Evolutionary conservation across 192 early-diverging fungal genomes (phyloP).

Genomic region (Neocallimastix lanati): DNA sequence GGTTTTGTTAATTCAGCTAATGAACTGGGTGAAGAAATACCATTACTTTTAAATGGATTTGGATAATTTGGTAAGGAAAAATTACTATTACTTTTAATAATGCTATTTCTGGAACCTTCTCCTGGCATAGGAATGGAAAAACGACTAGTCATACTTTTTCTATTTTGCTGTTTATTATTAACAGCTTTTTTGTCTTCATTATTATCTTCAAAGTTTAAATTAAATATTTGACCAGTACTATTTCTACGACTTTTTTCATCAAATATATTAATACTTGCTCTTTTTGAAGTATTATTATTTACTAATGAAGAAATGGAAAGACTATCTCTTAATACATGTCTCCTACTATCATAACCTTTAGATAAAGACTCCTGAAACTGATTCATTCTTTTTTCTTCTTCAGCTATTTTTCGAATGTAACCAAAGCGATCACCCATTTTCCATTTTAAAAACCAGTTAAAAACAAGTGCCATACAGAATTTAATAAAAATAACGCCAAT

Average conservation of each 20-base stretch:
- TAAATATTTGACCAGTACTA: neutral
- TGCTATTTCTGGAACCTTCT: neutral
- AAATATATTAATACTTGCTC: neutral
- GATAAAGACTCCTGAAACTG: neutral
- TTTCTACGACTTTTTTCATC: neutral
- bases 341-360: constrained; percentile 2
- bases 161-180: neutral
- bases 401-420: neutral
- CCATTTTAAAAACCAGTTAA: constrained; percentile 6
- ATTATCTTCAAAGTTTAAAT: neutral
- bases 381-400: neutral
- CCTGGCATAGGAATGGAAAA: neutral
- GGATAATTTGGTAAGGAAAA: neutral
- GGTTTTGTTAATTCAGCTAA: neutral
- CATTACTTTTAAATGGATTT: neutral
- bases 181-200: neutral
- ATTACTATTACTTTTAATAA: neutral
- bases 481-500: constrained; percentile 12
- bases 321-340: neutral
- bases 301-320: neutral
- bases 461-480: constrained; percentile 11
- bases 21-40: neutral
- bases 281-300: neutral
- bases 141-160: neutral
- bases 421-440: neutral